phyloP scores from a whole-genome alignment of 1,284 basidiomycete genomes.

The Mrakiaceae sp. region DNA sequence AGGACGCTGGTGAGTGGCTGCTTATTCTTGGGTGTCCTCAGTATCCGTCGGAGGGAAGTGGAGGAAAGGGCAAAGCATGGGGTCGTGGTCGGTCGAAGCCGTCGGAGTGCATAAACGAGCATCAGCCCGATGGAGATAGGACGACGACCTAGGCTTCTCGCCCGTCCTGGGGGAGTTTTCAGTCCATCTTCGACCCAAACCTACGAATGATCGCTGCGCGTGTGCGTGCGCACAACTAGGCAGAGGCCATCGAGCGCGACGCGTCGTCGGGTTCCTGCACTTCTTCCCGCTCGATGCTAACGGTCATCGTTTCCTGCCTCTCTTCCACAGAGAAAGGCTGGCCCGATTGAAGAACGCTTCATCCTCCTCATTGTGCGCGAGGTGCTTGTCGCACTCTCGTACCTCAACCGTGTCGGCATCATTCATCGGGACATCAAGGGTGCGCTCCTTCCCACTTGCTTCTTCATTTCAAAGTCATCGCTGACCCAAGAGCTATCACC shows the following conservation, averaged over 20 bases:
- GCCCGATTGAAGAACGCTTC: constrained; percentile 78
- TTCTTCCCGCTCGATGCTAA: not conserved
- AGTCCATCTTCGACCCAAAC: too few relatives aligned
- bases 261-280: too few relatives aligned
- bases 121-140: too few relatives aligned
- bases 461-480: not conserved
- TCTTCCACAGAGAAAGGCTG: constrained; percentile 59
- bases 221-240: too few relatives aligned
- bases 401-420: constrained; percentile 84
- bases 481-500: not conserved
- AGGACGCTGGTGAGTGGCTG: constrained; percentile 52
- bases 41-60: not conserved
- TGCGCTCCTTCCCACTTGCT: constrained; percentile 20
- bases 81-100: too few relatives aligned
- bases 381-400: constrained; percentile 70
- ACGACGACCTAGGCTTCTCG: too few relatives aligned
- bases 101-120: too few relatives aligned
- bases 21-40: not conserved
- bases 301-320: not conserved
- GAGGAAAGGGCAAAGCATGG: too few relatives aligned
- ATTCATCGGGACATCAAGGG: constrained; percentile 92
- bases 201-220: too few relatives aligned
- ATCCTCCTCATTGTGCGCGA: constrained; percentile 81
- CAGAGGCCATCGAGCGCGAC: too few relatives aligned
- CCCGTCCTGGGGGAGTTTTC: too few relatives aligned